A percentile compares a stretch with the other conserved stretches of the same genome.
These are phyloP conservation scores for Diplodia mutila DNA, from an alignment of 2,329 filamentous ascomycete species.

Conservation along the genomic window DNA sequence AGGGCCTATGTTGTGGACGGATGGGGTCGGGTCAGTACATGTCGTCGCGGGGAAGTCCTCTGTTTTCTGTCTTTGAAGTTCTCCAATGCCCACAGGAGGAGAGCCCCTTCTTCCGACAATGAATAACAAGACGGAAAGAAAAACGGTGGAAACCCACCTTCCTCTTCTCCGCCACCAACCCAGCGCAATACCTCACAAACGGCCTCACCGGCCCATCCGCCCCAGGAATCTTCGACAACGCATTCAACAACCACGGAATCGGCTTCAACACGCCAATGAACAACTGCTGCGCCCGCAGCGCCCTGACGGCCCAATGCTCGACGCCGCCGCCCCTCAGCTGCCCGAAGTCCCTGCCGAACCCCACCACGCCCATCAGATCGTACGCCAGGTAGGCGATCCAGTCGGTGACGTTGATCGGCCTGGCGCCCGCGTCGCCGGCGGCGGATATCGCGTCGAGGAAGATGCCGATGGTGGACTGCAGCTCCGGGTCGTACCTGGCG, in stretches of 20 bases:
- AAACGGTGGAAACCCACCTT: neutral
- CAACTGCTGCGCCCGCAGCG: constrained; percentile 39
- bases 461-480: neutral
- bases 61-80: neutral
- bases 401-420: constrained; percentile 35
- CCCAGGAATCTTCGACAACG: neutral
- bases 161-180: constrained; percentile 20
- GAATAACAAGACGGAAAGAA: too few relatives aligned
- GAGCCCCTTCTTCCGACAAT: too few relatives aligned
- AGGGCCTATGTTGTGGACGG: neutral
- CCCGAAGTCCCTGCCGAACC: constrained; percentile 47
- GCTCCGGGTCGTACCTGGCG: neutral
- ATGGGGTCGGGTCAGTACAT: neutral
- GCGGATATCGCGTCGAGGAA: constrained; percentile 29
- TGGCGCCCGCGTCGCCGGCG: constrained; percentile 44
- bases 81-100: too few relatives aligned
- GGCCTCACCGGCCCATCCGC: neutral
- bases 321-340: constrained; percentile 45
- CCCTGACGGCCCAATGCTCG: constrained; percentile 48
- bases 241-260: constrained; percentile 15
- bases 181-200: constrained; percentile 6
- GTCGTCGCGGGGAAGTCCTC: too few relatives aligned
- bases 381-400: constrained; percentile 50
- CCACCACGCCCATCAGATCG: constrained; percentile 55
- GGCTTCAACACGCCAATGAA: constrained; percentile 9